Conservation (phyloP, 352 stramenopile genomes). For the Peronospora belbahrii region DNA sequence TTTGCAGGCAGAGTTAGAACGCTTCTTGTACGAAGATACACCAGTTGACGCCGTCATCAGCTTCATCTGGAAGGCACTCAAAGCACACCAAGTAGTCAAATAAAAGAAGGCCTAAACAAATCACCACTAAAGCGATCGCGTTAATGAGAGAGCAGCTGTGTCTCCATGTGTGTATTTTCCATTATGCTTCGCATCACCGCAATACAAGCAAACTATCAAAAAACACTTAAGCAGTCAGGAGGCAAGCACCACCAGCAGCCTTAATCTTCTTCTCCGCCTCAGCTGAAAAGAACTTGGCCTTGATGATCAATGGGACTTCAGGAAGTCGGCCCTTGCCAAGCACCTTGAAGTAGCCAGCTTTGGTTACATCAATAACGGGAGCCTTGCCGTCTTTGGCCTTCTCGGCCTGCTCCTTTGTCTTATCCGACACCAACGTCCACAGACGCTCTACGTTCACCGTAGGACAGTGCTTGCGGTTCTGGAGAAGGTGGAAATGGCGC, state of each 20-base stretch:
- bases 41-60: slow-evolving; percentile 1
- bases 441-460: slow-evolving; percentile 99
- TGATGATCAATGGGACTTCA: slow-evolving; percentile 97
- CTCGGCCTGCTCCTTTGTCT: slow-evolving; percentile 96
- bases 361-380: slow-evolving; percentile 98
- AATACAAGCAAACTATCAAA: slow-evolving; percentile 28
- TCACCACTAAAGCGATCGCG: background rate
- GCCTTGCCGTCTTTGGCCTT: slow-evolving; percentile 93
- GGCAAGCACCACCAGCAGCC: slow-evolving; percentile 95
- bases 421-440: slow-evolving; percentile 97
- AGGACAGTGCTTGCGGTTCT: slow-evolving; percentile 95
- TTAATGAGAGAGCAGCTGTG: slow-evolving; percentile 30
- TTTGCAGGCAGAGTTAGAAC: slow-evolving; percentile 12
- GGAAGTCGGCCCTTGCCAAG: slow-evolving; percentile 98
- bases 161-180: slow-evolving; percentile 55
- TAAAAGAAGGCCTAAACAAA: background rate
- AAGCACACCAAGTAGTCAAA: background rate
- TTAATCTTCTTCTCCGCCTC: slow-evolving; percentile 99
- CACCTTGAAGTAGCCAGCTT: slow-evolving; percentile 99
- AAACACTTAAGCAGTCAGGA: slow-evolving; percentile 94
- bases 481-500: slow-evolving; percentile 98
- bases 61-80: slow-evolving; percentile 4
- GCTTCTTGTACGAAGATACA: slow-evolving; percentile 3
- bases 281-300: slow-evolving; percentile 99
- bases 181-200: slow-evolving; percentile 71